Evolutionary conservation across 495 filamentous ascomycete genomes (phyloP), one percentile per base, ranked within the genome.

Genomic region (Hypoxylon lenormandii): DNA sequence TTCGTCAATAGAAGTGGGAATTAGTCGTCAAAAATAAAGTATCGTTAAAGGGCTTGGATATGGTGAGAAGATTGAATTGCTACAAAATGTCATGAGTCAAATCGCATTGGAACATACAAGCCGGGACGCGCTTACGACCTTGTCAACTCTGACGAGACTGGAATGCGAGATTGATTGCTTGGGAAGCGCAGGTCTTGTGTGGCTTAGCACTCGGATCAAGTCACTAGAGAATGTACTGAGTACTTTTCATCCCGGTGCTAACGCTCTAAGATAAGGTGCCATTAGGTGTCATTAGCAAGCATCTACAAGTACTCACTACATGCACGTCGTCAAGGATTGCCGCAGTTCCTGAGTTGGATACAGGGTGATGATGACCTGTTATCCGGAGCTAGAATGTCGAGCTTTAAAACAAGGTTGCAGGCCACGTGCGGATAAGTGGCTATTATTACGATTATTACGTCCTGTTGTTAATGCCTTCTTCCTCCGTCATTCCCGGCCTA

Each of bases 181-280:
- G 22, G 37, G 52, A 68, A 38, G 58, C 52, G 23, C 5, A 5
- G 23, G 23, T 26, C 23, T 26, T 19, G 30, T 67, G 64, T 67
- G 64, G 64, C 64, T 67, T 49, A 56, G 64, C 42, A 47, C 43
- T 28, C 15, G 18, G 28, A 23, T 61, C 50, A 36, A 67, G 64
- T 61, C 50, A 51, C 36, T 21, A 15, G 21, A 60, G 42, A 49
- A 64, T 50, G 66, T 69, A 40, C 59, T 52, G 12, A 33, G 22
- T 69, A 69, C 66, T 64, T 68, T 16, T 48, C 54, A 26, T 22
- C n/a, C n/a, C n/a, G n/a, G n/a, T n/a, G n/a, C n/a, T n/a, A n/a
- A n/a, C n/a, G n/a, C n/a, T n/a, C n/a, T n/a, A n/a, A n/a, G n/a
- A n/a, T n/a, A n/a, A n/a, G 21, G 28, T 5, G 28, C 30, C 60